Evolutionary conservation across 495 filamentous ascomycete genomes (phyloP).

Genomic region (Lineolata rhizophorae): DNA sequence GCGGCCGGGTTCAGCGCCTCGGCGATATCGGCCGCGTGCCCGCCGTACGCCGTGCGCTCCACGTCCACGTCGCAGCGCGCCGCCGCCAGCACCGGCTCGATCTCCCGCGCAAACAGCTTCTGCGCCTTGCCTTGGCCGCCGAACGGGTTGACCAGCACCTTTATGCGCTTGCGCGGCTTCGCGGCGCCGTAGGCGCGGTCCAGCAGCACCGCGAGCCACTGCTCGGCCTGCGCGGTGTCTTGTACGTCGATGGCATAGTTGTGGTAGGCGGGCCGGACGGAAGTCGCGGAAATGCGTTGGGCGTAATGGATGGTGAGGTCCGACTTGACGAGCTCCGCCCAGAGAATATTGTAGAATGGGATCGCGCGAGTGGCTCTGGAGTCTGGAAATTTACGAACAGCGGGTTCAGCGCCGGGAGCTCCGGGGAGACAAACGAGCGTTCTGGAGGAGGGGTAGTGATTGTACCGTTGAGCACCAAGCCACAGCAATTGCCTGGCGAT

Average conservation of each 20-base stretch:
- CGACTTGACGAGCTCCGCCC: slow-evolving; percentile 39
- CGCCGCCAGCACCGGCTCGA: slow-evolving; percentile 66
- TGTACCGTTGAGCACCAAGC: too few relatives aligned
- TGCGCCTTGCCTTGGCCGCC: slow-evolving; percentile 63
- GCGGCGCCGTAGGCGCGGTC: slow-evolving; percentile 51
- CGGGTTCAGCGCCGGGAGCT: neutral
- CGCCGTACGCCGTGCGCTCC: slow-evolving; percentile 44
- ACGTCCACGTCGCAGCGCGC: slow-evolving; percentile 60
- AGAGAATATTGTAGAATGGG: slow-evolving; percentile 67
- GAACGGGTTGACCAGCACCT: slow-evolving; percentile 78
- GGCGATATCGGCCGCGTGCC: slow-evolving; percentile 63
- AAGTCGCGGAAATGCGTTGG: slow-evolving; percentile 22
- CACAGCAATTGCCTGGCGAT: too few relatives aligned
- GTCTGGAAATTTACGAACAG: too few relatives aligned
- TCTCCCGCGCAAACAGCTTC: slow-evolving; percentile 49
- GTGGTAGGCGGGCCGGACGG: slow-evolving; percentile 33
- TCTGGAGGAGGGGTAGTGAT: too few relatives aligned
- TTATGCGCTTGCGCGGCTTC: slow-evolving; percentile 49
- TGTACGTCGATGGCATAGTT: slow-evolving; percentile 36
- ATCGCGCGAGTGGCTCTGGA: slow-evolving; percentile 30
- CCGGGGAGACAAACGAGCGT: neutral
- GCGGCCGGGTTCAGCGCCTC: slow-evolving; percentile 55
- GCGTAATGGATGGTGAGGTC: slow-evolving; percentile 64
- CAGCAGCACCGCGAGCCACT: slow-evolving; percentile 43
- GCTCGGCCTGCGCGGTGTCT: slow-evolving; percentile 25